Conservation (phyloP, 2,329 filamentous ascomycete genomes). For the Aurifilum marmelostoma region DNA sequence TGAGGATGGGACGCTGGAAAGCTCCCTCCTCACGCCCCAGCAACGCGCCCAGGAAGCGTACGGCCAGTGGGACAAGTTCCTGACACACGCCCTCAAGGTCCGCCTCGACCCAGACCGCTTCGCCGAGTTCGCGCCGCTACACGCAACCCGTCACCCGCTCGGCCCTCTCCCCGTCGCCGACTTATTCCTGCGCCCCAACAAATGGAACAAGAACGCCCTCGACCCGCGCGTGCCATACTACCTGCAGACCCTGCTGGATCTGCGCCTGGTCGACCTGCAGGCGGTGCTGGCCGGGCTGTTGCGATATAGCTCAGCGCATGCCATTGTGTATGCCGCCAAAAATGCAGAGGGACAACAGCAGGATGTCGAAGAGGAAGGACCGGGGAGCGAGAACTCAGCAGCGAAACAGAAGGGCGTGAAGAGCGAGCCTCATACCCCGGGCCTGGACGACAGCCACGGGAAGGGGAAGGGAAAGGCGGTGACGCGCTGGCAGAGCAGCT, state of each 20-base stretch:
- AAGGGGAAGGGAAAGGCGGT: constrained; percentile 31
- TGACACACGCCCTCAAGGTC: constrained; percentile 52
- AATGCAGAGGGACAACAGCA: constrained; percentile 31
- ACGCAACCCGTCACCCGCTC: constrained; percentile 56
- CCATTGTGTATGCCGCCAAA: constrained; percentile 31
- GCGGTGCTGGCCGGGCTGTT: constrained; percentile 60
- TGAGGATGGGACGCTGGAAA: neutral
- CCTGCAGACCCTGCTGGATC: constrained; percentile 57
- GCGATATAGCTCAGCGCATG: constrained; percentile 59
- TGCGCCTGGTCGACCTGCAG: constrained; percentile 56
- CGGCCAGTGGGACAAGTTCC: constrained; percentile 54
- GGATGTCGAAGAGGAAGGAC: neutral
- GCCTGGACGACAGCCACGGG: constrained; percentile 21
- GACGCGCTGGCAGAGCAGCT: constrained; percentile 59
- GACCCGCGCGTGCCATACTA: constrained; percentile 65
- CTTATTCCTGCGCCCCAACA: constrained; percentile 59
- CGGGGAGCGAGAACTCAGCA: neutral
- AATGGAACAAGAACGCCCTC: constrained; percentile 51
- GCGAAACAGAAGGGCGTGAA: constrained; percentile 26
- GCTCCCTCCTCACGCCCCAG: constrained; percentile 20
- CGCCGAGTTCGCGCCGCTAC: constrained; percentile 51
- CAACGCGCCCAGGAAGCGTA: constrained; percentile 24
- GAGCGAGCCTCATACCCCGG: neutral
- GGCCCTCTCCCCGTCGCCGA: constrained; percentile 57
- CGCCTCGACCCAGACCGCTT: constrained; percentile 60